Base-by-base conservation (phyloP, 768 basidiomycete genomes). In the Russula sp. region DNA sequence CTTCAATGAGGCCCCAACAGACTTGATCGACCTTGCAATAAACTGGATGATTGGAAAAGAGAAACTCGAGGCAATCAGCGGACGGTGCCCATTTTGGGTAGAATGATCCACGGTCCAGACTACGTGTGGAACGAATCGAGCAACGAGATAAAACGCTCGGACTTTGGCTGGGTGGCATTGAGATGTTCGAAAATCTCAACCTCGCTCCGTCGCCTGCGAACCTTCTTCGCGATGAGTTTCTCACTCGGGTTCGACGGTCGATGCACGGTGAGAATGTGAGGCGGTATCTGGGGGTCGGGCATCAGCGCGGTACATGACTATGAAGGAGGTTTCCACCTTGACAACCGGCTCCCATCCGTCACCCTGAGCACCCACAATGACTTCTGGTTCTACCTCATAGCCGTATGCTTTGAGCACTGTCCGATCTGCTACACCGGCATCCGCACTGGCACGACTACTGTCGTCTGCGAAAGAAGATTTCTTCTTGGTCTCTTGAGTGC, bases 1-100 rank as follows among this genome's bases (percentile, higher is more conserved):
- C 41, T 78, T 42, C 16, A 5, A 45, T 45, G 43, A 45, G 43
- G 43, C 43, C 20, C 43, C 7, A 20, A 5, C 43, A 45, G 43
- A 45, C 43, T 45, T 45, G 43, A 20, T 7, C 7, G 7, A 45
- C n/a, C 43, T 20, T 20, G n/a, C 20, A 7, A 7, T 45, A n/a
- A 45, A 45, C 20, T 20, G 6, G 36, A 29, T 29, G 1, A 2
- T 20, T 13, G 20, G 32, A 18, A 34, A 11, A 9, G 47, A 29
- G n/a, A n/a, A n/a, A 2, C 47, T 1, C 11, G 13, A 29, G 10
- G 47, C 2, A 34, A 32, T 18, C 16, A 5, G 14, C 4, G 48
- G 48, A n/a, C 32, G 9, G 29, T 16, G 48, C 5, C 9, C 48
- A 50, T 34, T 34, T 34, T 32, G 20, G 32, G 48, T 34, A 35